phyloP scores from a whole-genome alignment of 2,329 filamentous ascomycete species.

The Lecanicillium sp. region DNA sequence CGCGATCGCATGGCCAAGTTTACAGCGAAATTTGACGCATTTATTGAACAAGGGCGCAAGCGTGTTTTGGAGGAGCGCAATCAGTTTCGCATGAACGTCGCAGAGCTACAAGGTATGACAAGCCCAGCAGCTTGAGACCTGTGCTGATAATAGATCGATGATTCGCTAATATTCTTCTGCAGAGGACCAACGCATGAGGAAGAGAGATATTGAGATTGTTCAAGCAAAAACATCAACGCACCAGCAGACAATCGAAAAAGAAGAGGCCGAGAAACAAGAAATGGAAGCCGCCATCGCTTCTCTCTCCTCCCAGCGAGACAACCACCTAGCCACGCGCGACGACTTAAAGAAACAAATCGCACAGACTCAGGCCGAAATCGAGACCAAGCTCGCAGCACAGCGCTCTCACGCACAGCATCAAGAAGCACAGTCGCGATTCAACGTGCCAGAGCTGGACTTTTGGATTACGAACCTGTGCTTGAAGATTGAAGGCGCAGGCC shows the following conservation, averaged over 20 bases:
- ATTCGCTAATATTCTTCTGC: constrained; percentile 8
- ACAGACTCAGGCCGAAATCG: constrained; percentile 62
- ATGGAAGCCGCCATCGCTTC: constrained; percentile 57
- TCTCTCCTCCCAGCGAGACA: constrained; percentile 51
- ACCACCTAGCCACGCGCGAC: constrained; percentile 49
- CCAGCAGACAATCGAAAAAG: constrained; percentile 66
- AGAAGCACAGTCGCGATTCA: constrained; percentile 77
- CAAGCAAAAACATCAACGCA: constrained; percentile 62
- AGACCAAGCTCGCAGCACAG: constrained; percentile 61
- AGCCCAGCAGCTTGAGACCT: neutral
- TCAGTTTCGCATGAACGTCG: constrained; percentile 82
- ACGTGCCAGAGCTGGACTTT: constrained; percentile 88
- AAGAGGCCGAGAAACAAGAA: constrained; percentile 67
- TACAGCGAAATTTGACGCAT: constrained; percentile 81
- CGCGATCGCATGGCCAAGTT: constrained; percentile 94
- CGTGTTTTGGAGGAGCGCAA: constrained; percentile 88
- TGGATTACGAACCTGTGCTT: constrained; percentile 90
- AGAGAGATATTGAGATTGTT: constrained; percentile 77
- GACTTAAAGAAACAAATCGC: constrained; percentile 52
- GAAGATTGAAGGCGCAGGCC: constrained; percentile 80
- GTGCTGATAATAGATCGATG: no score
- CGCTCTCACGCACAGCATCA: constrained; percentile 64
- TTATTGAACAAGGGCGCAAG: constrained; percentile 86
- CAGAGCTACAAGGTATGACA: constrained; percentile 78
- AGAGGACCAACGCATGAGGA: constrained; percentile 91